Conservation (phyloP, 2,329 filamentous ascomycete genomes). For the Alternaria brassicae region DNA sequence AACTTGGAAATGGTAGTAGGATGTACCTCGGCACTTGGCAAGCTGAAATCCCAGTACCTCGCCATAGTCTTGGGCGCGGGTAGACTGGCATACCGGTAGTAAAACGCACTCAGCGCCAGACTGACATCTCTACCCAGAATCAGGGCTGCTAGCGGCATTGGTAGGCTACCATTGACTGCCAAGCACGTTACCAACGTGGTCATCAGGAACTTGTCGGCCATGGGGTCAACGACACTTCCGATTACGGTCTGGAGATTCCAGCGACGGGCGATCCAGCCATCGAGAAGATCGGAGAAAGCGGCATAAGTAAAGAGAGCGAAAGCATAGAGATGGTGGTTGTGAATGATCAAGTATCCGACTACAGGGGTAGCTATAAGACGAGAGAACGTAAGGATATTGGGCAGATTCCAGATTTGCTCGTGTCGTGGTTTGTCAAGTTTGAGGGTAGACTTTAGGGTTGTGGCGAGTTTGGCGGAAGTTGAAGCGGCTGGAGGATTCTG, state of each 20-base stretch:
- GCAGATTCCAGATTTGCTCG: slow-evolving; percentile 97
- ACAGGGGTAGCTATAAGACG: slow-evolving; percentile 82
- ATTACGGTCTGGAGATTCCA: slow-evolving; percentile 93
- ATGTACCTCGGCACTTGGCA: slow-evolving; percentile 84
- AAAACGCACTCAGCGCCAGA: slow-evolving; percentile 84
- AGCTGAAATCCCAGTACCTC: slow-evolving; percentile 96
- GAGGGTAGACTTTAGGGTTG: slow-evolving; percentile 41
- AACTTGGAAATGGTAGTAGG: slow-evolving; percentile 84
- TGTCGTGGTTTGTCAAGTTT: slow-evolving; percentile 48
- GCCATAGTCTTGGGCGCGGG: slow-evolving; percentile 91
- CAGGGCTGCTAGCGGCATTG: slow-evolving; percentile 85
- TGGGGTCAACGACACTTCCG: slow-evolving; percentile 84
- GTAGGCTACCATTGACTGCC: slow-evolving; percentile 81
- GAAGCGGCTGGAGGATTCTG: slow-evolving; percentile 12
- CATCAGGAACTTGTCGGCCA: slow-evolving; percentile 97
- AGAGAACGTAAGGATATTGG: slow-evolving; percentile 89
- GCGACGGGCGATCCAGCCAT: slow-evolving; percentile 89
- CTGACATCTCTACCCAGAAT: slow-evolving; percentile 89
- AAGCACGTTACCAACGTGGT: slow-evolving; percentile 87
- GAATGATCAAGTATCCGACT: slow-evolving; percentile 86
- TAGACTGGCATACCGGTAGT: slow-evolving; percentile 94
- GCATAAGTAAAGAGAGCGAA: slow-evolving; percentile 90
- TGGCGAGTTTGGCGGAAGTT: slow-evolving; percentile 31
- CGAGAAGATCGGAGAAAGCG: slow-evolving; percentile 87
- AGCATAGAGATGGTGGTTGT: slow-evolving; percentile 80